A percentile compares a stretch with the other conserved stretches of the same genome.
Conservation (phyloP, 2,329 filamentous ascomycete species). For the Thelonectria rubi region DNA sequence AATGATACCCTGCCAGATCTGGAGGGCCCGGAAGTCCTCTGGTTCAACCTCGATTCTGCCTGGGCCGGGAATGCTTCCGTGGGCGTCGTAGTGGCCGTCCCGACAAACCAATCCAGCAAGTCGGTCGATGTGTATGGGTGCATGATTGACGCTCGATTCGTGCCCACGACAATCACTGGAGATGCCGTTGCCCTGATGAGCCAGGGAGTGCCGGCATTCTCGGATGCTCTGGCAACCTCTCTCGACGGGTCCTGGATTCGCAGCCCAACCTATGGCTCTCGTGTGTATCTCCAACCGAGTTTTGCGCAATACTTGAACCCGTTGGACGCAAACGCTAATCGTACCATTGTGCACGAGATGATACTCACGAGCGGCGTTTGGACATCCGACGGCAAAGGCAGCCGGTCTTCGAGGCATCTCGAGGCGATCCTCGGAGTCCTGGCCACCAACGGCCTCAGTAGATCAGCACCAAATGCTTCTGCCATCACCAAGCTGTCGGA, state of each 20-base stretch:
- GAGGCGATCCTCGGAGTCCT: slow-evolving; percentile 30
- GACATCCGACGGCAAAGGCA: slow-evolving; percentile 20
- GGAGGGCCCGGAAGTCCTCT: slow-evolving; percentile 25
- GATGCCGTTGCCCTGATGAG: slow-evolving; percentile 30
- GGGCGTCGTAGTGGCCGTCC: slow-evolving; percentile 22
- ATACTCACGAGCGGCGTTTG: slow-evolving; percentile 32
- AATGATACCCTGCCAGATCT: neutral
- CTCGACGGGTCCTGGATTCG: slow-evolving; percentile 31
- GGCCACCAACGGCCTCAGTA: slow-evolving; percentile 24
- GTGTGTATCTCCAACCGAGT: slow-evolving; percentile 27
- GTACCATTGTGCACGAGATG: slow-evolving; percentile 31
- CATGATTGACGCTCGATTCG: slow-evolving; percentile 34
- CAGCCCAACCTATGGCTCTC: slow-evolving; percentile 24
- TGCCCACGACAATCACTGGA: slow-evolving; percentile 24
- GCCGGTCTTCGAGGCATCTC: slow-evolving; percentile 21
- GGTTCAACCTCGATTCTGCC: slow-evolving; percentile 29
- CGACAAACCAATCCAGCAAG: slow-evolving; percentile 13
- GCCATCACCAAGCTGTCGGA: slow-evolving; percentile 23
- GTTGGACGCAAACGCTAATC: slow-evolving; percentile 8
- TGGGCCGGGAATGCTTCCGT: slow-evolving; percentile 27
- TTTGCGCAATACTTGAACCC: slow-evolving; percentile 33
- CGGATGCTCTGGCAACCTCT: slow-evolving; percentile 26
- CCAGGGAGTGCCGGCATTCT: slow-evolving; percentile 30
- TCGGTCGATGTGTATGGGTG: slow-evolving; percentile 32
- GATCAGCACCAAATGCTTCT: slow-evolving; percentile 21